Base-by-base conservation (phyloP, 495 filamentous ascomycete species). In the Hypoxylon rickii region DNA sequence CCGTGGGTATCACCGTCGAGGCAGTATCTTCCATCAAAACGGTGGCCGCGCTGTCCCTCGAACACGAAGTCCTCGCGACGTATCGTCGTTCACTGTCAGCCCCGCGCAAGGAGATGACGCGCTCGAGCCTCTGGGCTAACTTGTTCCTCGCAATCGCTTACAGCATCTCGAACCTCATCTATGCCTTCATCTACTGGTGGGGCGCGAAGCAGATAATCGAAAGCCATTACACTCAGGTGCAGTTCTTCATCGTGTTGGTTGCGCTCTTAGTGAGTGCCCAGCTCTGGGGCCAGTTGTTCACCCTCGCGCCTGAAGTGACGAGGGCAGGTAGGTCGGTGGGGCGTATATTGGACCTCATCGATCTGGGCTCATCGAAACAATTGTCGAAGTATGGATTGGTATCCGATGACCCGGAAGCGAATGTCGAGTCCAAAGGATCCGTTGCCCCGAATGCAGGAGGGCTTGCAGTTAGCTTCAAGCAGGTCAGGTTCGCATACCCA, bases 101-200 rank as follows among this genome's bases (percentile, higher is more conserved):
- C 7, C 76, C 79, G 8, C 72, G 73, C 7, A 78, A 76, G 52
- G 81, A 81, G 40, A 80, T 76, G 20, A 65, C 75, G 7, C 58
- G 63, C 31, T 75, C 77, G 7, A 81, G 74, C 40, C 20, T 79
- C 10, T 76, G 73, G 49, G 73, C 76, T 24, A 81, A 75, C 51
- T 46, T 79, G 20, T 81, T 79, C 72, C 81, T 81, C 41, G 79
- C 81, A 3, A 71, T 81, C 16, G 77, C 79, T 12, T 79, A 83
- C 44, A 79, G 76, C 61, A 60, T 80, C 7, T 74, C 77, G 13
- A 71, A 80, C 45, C 67, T 83, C 11, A 77, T 87, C 11, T 84
- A 85, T 63, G 85, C 83, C 0, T 68, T 89, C 17, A 84, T 84
- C 0, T 88, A 87, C 66, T 87, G 84, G 80, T 89, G 85, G 78